A percentile compares a stretch with the other conserved stretches of the same genome.
These are phyloP conservation scores for Venturia aucupariae DNA, from an alignment of 2,329 filamentous ascomycete genomes.

Conservation along the genomic window DNA sequence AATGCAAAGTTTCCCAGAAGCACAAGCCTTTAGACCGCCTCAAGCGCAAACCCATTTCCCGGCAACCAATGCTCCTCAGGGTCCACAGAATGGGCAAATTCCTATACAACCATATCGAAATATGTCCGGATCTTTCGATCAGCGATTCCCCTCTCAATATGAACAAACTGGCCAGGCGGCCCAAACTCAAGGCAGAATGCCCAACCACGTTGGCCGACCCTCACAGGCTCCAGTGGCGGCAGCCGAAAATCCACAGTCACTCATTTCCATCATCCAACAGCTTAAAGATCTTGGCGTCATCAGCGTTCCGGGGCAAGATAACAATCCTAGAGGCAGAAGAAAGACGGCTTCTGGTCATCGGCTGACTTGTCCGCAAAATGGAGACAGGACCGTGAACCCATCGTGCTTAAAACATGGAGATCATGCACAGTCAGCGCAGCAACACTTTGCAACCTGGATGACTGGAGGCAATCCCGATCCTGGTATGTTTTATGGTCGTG, in stretches of 20 bases:
- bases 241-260: background rate
- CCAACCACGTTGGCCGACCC: background rate
- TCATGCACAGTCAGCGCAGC: background rate
- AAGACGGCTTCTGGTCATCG: background rate
- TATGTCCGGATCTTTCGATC: background rate
- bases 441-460: background rate
- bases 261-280: background rate
- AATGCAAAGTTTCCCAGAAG: background rate
- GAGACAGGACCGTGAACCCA: background rate
- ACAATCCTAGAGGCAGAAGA: background rate
- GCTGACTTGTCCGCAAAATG: background rate
- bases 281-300: conserved; percentile 4
- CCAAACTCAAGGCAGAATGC: background rate
- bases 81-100: background rate
- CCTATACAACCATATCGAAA: background rate
- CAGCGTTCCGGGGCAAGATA: background rate
- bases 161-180: background rate
- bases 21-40: background rate
- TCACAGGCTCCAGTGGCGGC: too few relatives aligned
- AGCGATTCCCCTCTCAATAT: background rate
- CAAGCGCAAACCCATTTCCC: background rate
- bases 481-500: background rate
- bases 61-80: background rate
- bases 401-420: background rate
- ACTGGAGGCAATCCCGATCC: background rate